These are phyloP conservation scores for Arthrobotrys conoides DNA, from an alignment of 2,329 filamentous ascomycete species.

Conservation along the genomic window DNA sequence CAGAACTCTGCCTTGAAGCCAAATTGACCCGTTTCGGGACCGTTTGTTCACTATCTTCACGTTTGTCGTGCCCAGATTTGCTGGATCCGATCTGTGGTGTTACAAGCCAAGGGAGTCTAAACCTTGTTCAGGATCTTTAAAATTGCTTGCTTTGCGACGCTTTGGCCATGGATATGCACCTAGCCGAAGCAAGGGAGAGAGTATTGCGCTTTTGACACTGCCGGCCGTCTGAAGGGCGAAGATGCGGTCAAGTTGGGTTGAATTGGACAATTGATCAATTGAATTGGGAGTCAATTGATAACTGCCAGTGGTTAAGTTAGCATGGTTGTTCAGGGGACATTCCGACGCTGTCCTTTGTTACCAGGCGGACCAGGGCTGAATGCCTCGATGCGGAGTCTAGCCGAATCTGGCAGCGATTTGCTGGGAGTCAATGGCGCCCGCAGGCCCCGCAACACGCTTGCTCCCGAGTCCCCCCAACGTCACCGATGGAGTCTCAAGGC, in stretches of 20 bases:
- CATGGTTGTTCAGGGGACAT: constrained; percentile 8
- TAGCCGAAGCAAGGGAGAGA: constrained; percentile 19
- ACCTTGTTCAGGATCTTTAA: constrained; percentile 1
- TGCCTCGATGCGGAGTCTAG: background rate
- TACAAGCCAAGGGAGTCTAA: background rate
- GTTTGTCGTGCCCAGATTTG: background rate
- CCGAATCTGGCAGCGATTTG: constrained; percentile 1
- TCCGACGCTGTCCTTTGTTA: constrained; percentile 14
- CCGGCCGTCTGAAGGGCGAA: background rate
- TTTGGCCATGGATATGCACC: constrained; percentile 14
- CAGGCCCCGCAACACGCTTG: background rate
- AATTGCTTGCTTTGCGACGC: background rate
- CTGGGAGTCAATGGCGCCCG: too few relatives aligned
- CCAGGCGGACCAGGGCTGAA: background rate
- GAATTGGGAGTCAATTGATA: background rate
- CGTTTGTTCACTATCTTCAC: background rate
- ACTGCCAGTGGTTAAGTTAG: too few relatives aligned
- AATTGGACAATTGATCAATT: too few relatives aligned
- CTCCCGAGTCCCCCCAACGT: background rate
- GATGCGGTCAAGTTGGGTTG: background rate
- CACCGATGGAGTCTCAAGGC: background rate
- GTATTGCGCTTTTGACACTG: constrained; percentile 15
- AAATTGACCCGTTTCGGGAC: background rate
- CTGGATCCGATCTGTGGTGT: background rate
- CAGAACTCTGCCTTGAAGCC: background rate